Evolutionary conservation across 176 grass and related monocot species (phyloP).

Genomic region (Eremochloa ophiuroides): DNA sequence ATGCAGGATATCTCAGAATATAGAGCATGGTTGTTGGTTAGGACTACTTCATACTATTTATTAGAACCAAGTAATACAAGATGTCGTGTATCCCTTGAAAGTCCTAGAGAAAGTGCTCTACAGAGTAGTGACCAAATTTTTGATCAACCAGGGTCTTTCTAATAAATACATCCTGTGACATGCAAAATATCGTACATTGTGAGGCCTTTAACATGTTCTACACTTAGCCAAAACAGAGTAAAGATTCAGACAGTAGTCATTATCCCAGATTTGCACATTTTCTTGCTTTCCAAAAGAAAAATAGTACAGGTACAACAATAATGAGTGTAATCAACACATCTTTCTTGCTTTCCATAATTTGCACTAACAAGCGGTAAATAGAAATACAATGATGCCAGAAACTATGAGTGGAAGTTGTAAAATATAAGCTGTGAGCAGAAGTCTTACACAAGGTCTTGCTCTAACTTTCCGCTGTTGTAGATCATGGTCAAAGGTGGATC

Average conservation of each 20-base stretch:
- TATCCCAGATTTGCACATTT: neutral
- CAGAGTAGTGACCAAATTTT: neutral
- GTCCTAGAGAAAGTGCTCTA: neutral
- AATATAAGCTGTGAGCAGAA: neutral
- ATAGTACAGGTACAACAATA: neutral
- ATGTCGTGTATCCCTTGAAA: neutral
- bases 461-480: neutral
- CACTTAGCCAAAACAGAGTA: neutral
- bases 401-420: neutral
- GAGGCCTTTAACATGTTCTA: neutral
- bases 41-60: neutral
- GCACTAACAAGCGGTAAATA: neutral
- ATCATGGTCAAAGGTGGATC: neutral
- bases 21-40: neutral
- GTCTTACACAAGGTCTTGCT: neutral
- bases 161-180: neutral
- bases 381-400: neutral
- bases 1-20: neutral
- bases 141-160: neutral
- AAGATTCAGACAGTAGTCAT: neutral
- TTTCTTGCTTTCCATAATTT: neutral
- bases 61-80: neutral
- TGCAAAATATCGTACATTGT: neutral
- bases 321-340: neutral
- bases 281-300: neutral